phyloP scores from a whole-genome alignment of 2,329 filamentous ascomycete genomes.

The Colletotrichum gloeosporioides region DNA sequence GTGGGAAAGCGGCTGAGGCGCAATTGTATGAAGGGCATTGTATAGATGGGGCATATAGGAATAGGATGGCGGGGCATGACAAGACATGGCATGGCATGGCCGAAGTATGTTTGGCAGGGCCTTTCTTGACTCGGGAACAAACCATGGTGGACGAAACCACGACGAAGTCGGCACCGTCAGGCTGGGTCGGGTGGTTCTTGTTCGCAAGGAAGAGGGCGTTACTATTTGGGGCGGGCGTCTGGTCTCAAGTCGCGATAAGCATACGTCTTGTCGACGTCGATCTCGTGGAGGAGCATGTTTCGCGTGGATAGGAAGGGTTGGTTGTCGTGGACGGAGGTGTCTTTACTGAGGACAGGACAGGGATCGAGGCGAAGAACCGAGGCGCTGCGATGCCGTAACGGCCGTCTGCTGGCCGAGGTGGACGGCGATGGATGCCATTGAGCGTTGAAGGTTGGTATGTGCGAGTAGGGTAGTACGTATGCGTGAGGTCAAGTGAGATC shows the following conservation, averaged over 20 bases:
- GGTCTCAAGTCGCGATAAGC: constrained; percentile 17
- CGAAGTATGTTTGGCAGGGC: background rate
- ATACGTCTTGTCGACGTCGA: constrained; percentile 15
- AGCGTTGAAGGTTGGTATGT: background rate
- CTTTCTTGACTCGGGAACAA: constrained; percentile 15
- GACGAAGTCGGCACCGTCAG: constrained; percentile 10
- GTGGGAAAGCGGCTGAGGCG: background rate
- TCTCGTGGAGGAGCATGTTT: background rate
- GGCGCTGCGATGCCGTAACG: background rate
- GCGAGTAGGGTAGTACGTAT: background rate
- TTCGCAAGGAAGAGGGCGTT: constrained; percentile 14
- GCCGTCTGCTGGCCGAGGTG: background rate
- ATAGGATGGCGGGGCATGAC: background rate
- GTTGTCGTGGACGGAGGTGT: background rate
- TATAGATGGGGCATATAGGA: background rate
- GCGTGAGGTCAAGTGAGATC: background rate
- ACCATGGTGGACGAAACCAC: background rate
- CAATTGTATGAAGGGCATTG: background rate
- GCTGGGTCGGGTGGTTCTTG: constrained; percentile 9
- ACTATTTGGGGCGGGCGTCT: constrained; percentile 17
- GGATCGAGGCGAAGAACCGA: background rate
- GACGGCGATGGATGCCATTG: background rate
- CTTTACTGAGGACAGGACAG: background rate
- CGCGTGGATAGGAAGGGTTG: background rate
- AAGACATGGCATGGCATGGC: background rate